Base-by-base conservation (phyloP, 768 basidiomycete genomes). In the Serendipita sp. region DNA sequence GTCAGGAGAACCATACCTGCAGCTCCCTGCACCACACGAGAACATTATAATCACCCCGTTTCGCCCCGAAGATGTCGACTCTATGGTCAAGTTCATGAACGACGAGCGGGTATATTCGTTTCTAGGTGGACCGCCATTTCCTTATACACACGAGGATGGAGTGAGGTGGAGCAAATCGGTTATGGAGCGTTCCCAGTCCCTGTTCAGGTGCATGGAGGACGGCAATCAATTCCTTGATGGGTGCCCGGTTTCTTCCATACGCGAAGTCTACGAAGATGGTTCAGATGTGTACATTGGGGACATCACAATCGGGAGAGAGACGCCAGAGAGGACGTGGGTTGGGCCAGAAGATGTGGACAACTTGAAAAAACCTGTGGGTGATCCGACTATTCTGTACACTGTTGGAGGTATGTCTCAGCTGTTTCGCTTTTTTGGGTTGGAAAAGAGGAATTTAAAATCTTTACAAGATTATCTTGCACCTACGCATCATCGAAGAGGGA, bases 401-500 rank as follows among this genome's bases (percentile, higher is more conserved):
- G 72, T 86, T 36, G 86, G 85, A 67, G 78, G 86, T 86, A 71
- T 11, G 79, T 66, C 23, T 52, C 41, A 13, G 41, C 5, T 7
- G 5, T 41, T 4, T 32, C 41, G 3, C 11, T 10, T 36, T 51
- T 10, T 54, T 18, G 51, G 11, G 23, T 28, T n/a, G 7, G 3
- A 51, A 5, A 32, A 51, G n/a, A 34, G n/a, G 23, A 10, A 64
- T 16, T 65, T 47, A 34, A 35, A 4, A 52, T 13, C 32, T 16
- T 23, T 10, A 46, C 35, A 36, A 86, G 86, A 85, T 70, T 86
- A 79, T 67, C 72, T 88, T 46, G 79, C 77, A 3, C 76, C 82
- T 15, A 79, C 78, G 38, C 80, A 85, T 69, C 86, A 88, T 65
- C 78, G 85, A 35, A 77, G 74, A 68, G 86, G 87, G 0, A 87